Evolutionary conservation across 352 stramenopile species (phyloP), one percentile per base, ranked within the genome.

Genomic region (Hyaloperonospora brassicae): DNA sequence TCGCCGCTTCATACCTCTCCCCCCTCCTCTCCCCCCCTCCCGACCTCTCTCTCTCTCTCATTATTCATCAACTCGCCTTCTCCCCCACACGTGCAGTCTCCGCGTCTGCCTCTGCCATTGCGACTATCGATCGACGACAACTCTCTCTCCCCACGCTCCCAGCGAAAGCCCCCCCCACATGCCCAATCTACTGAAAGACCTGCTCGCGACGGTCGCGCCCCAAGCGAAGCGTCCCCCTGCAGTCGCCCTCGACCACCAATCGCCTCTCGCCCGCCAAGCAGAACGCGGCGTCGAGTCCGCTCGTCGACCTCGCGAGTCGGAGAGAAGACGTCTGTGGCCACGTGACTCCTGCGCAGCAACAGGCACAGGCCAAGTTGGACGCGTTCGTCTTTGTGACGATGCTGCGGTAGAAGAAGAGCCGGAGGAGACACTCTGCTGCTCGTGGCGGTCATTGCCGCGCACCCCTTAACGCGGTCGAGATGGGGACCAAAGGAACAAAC

Each of bases 341-440:
- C 14, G 62, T 66, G 43, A 64, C 58, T 14, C 35, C 34, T 30
- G 53, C 66, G 48, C 67, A 76, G 45, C 52, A 72, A 39, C 54
- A 55, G 42, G 49, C 75, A 21, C 62, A 72, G 50, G 61, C 68
- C 44, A 76, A 71, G 47, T 66, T 79, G 40, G 71, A 81, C 56
- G 53, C 64, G 34, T 78, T 73, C 61, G 63, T 78, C 40, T 73
- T 75, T 48, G 64, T 69, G 22, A 64, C 66, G 38, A 64, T 78
- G 66, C 47, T 81, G 62, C 66, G 69, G 58, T 80, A 73, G 52
- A 23, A 23, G 23, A 17, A 17, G 17, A 17, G 17, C 17, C 17
- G 17, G 17, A 17, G 17, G 17, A 17, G 17, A 17, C 17, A 17
- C 17, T 17, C 17, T 17, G 17, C 17, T 17, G 17, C 17, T 17